Evolutionary conservation across 768 basidiomycete species (phyloP).

Genomic region (Suillus lakei): DNA sequence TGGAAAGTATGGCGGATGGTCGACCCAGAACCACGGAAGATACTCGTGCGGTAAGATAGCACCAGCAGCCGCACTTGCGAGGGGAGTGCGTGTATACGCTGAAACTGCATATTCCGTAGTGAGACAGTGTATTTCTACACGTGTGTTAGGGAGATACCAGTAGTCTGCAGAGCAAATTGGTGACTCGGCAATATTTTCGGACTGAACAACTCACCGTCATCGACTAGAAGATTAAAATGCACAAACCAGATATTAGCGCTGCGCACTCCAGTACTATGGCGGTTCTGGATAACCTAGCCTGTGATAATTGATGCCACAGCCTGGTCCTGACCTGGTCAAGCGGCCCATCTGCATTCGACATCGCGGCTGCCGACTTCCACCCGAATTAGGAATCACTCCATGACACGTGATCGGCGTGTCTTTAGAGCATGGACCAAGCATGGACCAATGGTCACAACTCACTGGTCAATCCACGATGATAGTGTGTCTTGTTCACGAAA

Average conservation of each 20-base stretch:
- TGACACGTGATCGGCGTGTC: background rate
- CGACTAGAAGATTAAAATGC: background rate
- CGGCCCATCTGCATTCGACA: background rate
- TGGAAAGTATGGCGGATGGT: slow-evolving; percentile 32
- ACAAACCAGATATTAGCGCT: background rate
- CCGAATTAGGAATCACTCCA: background rate
- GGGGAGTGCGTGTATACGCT: slow-evolving; percentile 28
- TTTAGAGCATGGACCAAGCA: no score
- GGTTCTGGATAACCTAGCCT: background rate
- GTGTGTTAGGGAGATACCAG: no score
- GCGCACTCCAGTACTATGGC: background rate
- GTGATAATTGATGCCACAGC: background rate
- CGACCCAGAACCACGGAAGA: background rate
- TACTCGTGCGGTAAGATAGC: slow-evolving; percentile 15
- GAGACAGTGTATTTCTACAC: background rate
- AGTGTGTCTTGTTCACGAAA: background rate
- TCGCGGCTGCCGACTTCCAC: background rate
- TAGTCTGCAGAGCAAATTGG: background rate
- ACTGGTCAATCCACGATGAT: no score
- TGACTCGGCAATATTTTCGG: background rate
- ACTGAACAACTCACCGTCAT: background rate
- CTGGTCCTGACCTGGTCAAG: background rate
- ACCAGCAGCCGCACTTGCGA: slow-evolving; percentile 30
- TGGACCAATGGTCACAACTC: no score
- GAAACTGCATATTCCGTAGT: slow-evolving; percentile 22